Evolutionary conservation across 169 alveolate genomes (phyloP).

Genomic region (Plasmodium inui): DNA sequence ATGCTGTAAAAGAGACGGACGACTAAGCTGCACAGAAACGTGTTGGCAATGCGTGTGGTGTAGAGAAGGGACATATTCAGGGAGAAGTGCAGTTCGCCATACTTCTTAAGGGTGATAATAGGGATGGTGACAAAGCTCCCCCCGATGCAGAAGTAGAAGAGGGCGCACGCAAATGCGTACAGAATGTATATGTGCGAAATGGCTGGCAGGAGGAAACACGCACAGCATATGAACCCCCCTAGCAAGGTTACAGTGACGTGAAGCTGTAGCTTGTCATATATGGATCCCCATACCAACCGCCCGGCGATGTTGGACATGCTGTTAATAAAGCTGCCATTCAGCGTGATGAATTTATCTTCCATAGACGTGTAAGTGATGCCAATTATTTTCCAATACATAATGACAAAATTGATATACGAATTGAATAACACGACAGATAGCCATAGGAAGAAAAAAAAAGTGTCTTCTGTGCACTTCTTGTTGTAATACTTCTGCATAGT

Average conservation of each 20-base stretch:
- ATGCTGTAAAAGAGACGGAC: slow-evolving; percentile 4
- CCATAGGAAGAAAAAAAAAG: slow-evolving; percentile 33
- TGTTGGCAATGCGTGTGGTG: slow-evolving; percentile 55
- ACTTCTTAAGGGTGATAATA: slow-evolving; percentile 41
- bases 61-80: slow-evolving; percentile 55
- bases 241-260: slow-evolving; percentile 20
- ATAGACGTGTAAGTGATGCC: slow-evolving; percentile 51
- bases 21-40: slow-evolving; percentile 40
- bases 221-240: slow-evolving; percentile 3
- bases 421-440: slow-evolving; percentile 42
- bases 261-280: slow-evolving; percentile 22
- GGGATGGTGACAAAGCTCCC: slow-evolving; percentile 65
- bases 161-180: slow-evolving; percentile 15
- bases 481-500: slow-evolving; percentile 7
- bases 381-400: slow-evolving; percentile 71
- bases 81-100: slow-evolving; percentile 42
- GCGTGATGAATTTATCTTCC: slow-evolving; percentile 30
- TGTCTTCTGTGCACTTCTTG: slow-evolving; percentile 61
- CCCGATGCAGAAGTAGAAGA: slow-evolving; percentile 57
- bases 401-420: slow-evolving; percentile 32
- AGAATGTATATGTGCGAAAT: slow-evolving; percentile 23
- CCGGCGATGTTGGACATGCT: slow-evolving; percentile 57
- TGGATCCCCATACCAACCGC: slow-evolving; percentile 33
- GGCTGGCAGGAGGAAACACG: slow-evolving; percentile 43
- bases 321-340: slow-evolving; percentile 47